Percentiles rank a stretch among this genome's conserved stretches.
Evolutionary conservation across 306 rosid species (phyloP).

Genomic region (Cucurbita ficifolia): DNA sequence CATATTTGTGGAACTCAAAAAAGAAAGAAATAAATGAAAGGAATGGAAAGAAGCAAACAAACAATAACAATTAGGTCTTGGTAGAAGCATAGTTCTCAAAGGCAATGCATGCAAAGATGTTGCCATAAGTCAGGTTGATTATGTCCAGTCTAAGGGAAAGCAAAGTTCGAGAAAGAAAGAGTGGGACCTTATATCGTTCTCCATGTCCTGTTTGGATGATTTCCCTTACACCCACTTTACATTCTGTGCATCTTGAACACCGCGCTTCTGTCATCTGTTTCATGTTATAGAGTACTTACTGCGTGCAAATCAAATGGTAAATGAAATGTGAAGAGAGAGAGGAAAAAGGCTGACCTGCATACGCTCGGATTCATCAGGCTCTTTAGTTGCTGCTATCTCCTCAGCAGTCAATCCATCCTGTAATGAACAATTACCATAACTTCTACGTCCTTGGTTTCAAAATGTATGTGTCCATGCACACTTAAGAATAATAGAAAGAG

Average conservation of each 20-base stretch:
- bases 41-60: neutral
- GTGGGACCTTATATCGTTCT: constrained; percentile 63
- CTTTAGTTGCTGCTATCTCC: constrained; percentile 44
- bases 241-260: constrained; percentile 63
- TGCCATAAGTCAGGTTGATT: neutral
- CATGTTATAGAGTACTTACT: constrained; percentile 13
- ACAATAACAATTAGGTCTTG: neutral
- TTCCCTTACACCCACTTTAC: constrained; percentile 70
- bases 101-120: neutral
- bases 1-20: neutral
- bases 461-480: neutral
- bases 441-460: neutral
- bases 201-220: constrained; percentile 78
- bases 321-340: neutral
- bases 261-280: constrained; percentile 89
- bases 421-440: constrained; percentile 10
- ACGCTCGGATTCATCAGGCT: constrained; percentile 59
- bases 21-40: too few relatives aligned
- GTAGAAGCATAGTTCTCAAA: neutral
- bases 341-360: constrained; percentile 53
- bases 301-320: neutral
- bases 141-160: neutral
- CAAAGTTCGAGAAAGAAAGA: neutral
- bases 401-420: constrained; percentile 87
- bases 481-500: neutral